These are phyloP conservation scores for Saccharomyces hybrid DNA, from an alignment of 1,139 yeast genomes.

Conservation along the genomic window DNA sequence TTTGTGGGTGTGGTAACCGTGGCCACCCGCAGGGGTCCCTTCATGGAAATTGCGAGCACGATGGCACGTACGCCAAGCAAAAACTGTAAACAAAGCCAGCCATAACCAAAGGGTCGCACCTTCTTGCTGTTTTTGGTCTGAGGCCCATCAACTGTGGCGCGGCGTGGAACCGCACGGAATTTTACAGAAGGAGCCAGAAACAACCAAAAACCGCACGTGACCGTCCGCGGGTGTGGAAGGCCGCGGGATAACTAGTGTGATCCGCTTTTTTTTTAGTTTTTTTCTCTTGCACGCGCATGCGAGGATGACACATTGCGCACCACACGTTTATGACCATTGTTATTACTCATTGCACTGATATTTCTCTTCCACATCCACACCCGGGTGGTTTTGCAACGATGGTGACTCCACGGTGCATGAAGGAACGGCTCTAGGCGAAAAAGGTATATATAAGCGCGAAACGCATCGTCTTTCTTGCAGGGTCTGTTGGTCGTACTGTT, in stretches of 20 bases:
- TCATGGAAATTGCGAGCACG: neutral
- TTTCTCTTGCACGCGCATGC: neutral
- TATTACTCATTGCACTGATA: neutral
- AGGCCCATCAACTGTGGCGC: neutral
- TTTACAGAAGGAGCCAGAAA: neutral
- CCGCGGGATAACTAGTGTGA: neutral
- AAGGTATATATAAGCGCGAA: neutral
- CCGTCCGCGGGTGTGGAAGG: neutral
- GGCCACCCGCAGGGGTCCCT: neutral
- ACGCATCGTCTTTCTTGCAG: neutral
- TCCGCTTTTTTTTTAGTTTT: neutral
- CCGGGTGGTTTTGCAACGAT: conserved; percentile 1
- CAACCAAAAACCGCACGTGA: neutral
- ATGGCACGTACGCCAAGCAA: neutral
- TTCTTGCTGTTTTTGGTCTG: neutral
- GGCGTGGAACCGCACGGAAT: neutral
- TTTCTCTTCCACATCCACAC: neutral
- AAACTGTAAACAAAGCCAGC: neutral
- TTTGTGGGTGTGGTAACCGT: conserved; percentile 1
- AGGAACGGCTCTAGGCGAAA: neutral
- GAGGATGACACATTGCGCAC: neutral
- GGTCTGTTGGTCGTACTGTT: neutral
- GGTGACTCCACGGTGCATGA: neutral
- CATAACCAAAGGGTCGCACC: neutral
- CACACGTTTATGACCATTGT: conserved; percentile 1